phyloP scores from a whole-genome alignment of 805 yeast species.

The Ascoidea rubescens region DNA sequence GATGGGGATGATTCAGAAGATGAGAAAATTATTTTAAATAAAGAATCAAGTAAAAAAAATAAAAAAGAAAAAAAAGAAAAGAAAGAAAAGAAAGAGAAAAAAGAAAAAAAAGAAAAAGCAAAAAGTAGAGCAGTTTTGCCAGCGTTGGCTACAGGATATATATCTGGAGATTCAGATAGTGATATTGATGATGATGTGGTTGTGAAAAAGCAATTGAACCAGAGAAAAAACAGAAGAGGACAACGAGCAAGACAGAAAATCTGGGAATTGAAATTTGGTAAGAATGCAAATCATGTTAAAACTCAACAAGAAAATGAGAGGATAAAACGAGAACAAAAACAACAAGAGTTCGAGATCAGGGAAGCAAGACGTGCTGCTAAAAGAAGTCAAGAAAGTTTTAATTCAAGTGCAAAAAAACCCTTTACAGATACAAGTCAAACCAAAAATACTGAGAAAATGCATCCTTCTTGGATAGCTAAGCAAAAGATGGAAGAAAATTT shows the following conservation, averaged over 20 bases:
- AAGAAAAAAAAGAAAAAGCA: conserved; percentile 16
- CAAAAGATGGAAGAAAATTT: conserved; percentile 52
- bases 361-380: conserved; percentile 49
- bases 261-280: conserved; percentile 88
- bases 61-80: conserved; percentile 6
- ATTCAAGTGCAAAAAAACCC: not conserved
- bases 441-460: conserved; percentile 28
- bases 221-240: conserved; percentile 83
- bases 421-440: conserved; percentile 2
- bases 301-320: conserved; percentile 42
- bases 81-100: conserved; percentile 11
- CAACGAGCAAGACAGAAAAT: conserved; percentile 94
- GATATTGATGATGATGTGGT: conserved; percentile 32
- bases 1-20: conserved; percentile 22
- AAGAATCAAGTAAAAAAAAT: conserved; percentile 8
- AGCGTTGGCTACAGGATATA: conserved; percentile 63
- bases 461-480: conserved; percentile 99
- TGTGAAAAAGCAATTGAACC: conserved; percentile 34
- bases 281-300: conserved; percentile 68
- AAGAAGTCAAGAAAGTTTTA: conserved; percentile 5
- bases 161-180: conserved; percentile 71
- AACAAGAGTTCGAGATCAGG: conserved; percentile 59
- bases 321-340: conserved; percentile 45
- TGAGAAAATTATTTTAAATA: conserved; percentile 23
- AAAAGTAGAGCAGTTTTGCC: conserved; percentile 37